Evolutionary conservation across 2,329 filamentous ascomycete genomes (phyloP).

Genomic region (Penicillium aurantiogriseum): DNA sequence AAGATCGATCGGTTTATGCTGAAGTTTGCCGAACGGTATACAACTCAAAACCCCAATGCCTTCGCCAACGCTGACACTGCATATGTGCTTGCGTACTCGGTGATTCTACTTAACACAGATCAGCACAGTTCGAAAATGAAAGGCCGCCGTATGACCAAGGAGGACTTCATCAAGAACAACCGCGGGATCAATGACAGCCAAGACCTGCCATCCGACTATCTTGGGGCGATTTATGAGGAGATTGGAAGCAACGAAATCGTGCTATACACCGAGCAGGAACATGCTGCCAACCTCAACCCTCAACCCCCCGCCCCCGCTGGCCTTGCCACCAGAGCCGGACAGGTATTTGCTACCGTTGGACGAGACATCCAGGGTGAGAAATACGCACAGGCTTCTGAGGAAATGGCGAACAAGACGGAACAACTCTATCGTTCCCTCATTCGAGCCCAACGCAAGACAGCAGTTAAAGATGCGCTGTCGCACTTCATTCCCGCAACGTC

Average conservation of each 20-base stretch:
- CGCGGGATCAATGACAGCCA: slow-evolving; percentile 95
- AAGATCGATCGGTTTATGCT: slow-evolving; percentile 99
- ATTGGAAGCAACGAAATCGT: slow-evolving; percentile 92
- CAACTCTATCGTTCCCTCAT: slow-evolving; percentile 93
- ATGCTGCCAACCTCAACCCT: slow-evolving; percentile 75
- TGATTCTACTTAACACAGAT: slow-evolving; percentile 95
- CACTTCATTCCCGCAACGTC: slow-evolving; percentile 90
- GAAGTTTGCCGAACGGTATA: slow-evolving; percentile 96
- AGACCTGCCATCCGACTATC: slow-evolving; percentile 89
- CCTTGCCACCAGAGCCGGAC: slow-evolving; percentile 78
- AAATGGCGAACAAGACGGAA: slow-evolving; percentile 77
- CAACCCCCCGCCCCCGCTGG: slow-evolving; percentile 61
- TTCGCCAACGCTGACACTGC: slow-evolving; percentile 98
- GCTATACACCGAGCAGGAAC: slow-evolving; percentile 84
- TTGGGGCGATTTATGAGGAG: slow-evolving; percentile 85
- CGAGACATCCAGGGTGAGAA: slow-evolving; percentile 89
- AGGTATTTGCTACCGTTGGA: slow-evolving; percentile 86
- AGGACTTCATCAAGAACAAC: slow-evolving; percentile 99
- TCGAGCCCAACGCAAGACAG: slow-evolving; percentile 79
- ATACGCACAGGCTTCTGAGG: slow-evolving; percentile 90
- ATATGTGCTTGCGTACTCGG: slow-evolving; percentile 92
- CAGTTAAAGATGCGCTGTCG: slow-evolving; percentile 64
- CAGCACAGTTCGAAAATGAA: slow-evolving; percentile 86
- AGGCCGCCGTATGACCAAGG: slow-evolving; percentile 80
- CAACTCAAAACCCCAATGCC: slow-evolving; percentile 90